Evolutionary conservation across 441 rosid genomes (phyloP).

Genomic region (Pelargonium cotyledonis): DNA sequence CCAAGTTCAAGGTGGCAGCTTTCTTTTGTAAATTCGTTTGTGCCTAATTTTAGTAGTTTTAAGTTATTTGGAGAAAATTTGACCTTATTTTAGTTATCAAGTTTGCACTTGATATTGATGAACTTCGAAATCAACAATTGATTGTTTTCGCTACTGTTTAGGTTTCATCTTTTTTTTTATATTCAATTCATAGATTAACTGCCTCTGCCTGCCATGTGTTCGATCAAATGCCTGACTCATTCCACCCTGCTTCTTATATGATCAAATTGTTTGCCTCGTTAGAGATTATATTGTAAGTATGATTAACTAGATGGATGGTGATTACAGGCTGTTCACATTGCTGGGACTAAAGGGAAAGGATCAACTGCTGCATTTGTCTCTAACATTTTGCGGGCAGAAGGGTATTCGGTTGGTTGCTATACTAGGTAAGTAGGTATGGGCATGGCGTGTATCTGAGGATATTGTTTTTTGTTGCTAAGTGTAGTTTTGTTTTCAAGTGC

Average conservation of each 20-base stretch:
- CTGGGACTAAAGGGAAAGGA: conserved; percentile 95
- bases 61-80: too few species aligned
- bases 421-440: conserved; percentile 67
- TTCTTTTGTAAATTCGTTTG: conserved; percentile 9
- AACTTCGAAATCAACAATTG: not conserved
- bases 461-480: not conserved
- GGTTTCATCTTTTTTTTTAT: too few species aligned
- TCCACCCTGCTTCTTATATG: too few species aligned
- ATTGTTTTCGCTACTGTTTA: not conserved
- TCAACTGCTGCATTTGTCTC: conserved; percentile 81
- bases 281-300: not conserved
- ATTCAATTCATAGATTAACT: too few species aligned
- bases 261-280: not conserved
- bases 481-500: not conserved
- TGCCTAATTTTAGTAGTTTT: too few species aligned
- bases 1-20: conserved; percentile 54
- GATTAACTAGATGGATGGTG: not conserved
- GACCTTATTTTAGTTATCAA: too few species aligned
- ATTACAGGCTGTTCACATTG: conserved; percentile 61
- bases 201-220: not conserved
- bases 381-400: conserved; percentile 61
- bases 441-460: not conserved
- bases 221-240: not conserved
- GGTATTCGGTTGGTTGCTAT: conserved; percentile 73
- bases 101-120: too few species aligned